Conservation (phyloP, 176 grass and related monocot genomes). For the Oryza glumipatula region DNA sequence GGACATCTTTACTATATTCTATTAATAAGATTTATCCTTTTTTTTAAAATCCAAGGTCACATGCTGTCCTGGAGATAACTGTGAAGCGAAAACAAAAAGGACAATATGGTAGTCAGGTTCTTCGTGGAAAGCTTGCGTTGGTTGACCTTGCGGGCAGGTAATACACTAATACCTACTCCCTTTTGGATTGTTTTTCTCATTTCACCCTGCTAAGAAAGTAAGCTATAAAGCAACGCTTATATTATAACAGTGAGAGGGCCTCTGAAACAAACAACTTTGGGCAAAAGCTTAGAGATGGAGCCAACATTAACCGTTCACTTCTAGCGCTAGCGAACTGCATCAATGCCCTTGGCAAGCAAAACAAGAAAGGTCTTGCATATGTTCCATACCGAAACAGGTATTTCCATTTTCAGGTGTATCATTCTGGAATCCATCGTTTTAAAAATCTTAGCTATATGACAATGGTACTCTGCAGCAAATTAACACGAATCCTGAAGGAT, state of each 20-base stretch:
- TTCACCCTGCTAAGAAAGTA: conserved; percentile 7
- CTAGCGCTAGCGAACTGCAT: conserved; percentile 98
- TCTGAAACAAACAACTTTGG: conserved; percentile 93
- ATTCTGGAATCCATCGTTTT: conserved; percentile 16
- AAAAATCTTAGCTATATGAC: conserved; percentile 26
- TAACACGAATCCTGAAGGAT: conserved; percentile 99
- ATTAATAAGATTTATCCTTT: conserved; percentile 9
- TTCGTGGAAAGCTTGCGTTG: conserved; percentile 98
- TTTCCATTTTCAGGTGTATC: conserved; percentile 1
- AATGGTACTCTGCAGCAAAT: conserved; percentile 71
- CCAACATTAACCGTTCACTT: conserved; percentile 93
- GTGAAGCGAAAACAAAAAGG: conserved; percentile 94
- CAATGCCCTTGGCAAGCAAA: conserved; percentile 97
- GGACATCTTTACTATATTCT: neutral
- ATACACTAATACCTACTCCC: conserved; percentile 34
- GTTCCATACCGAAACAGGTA: conserved; percentile 99
- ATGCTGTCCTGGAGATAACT: conserved; percentile 94
- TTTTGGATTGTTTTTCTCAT: conserved; percentile 33
- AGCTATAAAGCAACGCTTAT: conserved; percentile 35
- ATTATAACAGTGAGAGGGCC: conserved; percentile 84
- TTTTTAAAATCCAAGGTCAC: conserved; percentile 56
- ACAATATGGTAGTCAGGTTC: conserved; percentile 85
- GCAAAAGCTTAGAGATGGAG: conserved; percentile 97
- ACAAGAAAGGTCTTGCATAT: conserved; percentile 99
- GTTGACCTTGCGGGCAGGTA: conserved; percentile 99